Evolutionary conservation across 129 eudicot species (phyloP).

Genomic region (Chrysanthemum makinoi): DNA sequence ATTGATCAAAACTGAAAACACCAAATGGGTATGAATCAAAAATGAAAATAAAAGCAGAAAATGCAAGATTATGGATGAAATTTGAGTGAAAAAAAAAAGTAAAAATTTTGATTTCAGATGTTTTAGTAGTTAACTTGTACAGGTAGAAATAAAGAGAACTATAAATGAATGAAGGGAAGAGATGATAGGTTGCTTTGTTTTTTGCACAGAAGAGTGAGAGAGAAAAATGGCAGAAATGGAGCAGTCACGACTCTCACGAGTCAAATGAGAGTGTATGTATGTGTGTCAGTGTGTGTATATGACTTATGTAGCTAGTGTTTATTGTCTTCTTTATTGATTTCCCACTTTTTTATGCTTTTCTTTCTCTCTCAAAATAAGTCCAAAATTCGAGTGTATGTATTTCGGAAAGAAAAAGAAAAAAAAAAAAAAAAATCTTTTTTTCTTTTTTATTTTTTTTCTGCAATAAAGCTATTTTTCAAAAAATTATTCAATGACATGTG

Average conservation of each 20-base stretch:
- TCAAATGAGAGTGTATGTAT: slow-evolving; percentile 30
- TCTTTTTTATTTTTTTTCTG: no score
- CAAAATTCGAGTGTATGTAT: no score
- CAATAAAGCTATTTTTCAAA: no score
- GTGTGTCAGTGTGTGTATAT: slow-evolving; percentile 4
- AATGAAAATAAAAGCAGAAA: slow-evolving; percentile 23
- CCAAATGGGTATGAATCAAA: slow-evolving; percentile 27
- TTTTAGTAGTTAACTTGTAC: slow-evolving; percentile 26
- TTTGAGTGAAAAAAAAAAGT: slow-evolving; percentile 18
- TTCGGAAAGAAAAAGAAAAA: no score
- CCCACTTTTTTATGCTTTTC: not conserved
- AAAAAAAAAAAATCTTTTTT: no score
- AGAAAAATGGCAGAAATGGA: slow-evolving; percentile 14
- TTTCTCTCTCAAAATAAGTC: not conserved
- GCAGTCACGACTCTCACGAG: slow-evolving; percentile 38
- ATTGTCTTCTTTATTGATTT: slow-evolving; percentile 8
- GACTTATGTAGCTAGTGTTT: slow-evolving; percentile 10
- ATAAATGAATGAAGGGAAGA: slow-evolving; percentile 32
- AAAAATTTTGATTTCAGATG: slow-evolving; percentile 18
- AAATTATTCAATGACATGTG: no score
- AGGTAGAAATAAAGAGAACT: slow-evolving; percentile 30
- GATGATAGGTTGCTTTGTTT: slow-evolving; percentile 24
- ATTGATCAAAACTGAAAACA: slow-evolving; percentile 35
- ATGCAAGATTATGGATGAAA: slow-evolving; percentile 15
- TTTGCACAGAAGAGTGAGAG: slow-evolving; percentile 21